Evolutionary conservation across 2,329 filamentous ascomycete species (phyloP).

Genomic region (Diplocarpon rosae): DNA sequence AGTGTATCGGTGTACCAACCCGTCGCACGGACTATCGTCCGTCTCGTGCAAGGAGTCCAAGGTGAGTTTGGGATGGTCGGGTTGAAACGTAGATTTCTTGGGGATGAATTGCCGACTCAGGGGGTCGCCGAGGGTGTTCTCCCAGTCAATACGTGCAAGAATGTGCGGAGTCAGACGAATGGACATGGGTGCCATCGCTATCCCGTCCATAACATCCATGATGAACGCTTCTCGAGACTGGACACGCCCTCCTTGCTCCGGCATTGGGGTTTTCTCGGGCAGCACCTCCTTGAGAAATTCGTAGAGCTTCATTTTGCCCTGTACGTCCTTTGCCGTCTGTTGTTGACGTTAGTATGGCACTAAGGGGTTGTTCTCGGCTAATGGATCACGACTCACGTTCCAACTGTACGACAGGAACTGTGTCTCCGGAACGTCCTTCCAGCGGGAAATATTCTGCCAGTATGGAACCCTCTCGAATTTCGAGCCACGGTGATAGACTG

Average conservation of each 20-base stretch:
- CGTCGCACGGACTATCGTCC: constrained; percentile 42
- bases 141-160: constrained; percentile 48
- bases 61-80: constrained; percentile 42
- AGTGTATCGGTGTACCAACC: constrained; percentile 51
- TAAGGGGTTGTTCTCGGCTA: not conserved
- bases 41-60: constrained; percentile 50
- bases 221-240: constrained; percentile 42
- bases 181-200: constrained; percentile 46
- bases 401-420: constrained; percentile 44
- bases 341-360: not conserved
- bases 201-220: constrained; percentile 40
- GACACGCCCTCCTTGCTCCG: constrained; percentile 26
- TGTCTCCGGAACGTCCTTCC: constrained; percentile 35
- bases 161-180: constrained; percentile 50
- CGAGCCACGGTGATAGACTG: constrained; percentile 8
- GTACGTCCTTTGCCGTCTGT: constrained; percentile 39
- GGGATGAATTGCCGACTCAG: constrained; percentile 51
- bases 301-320: constrained; percentile 35
- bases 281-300: constrained; percentile 39
- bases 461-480: constrained; percentile 28
- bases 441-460: constrained; percentile 40
- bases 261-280: constrained; percentile 37
- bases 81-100: constrained; percentile 38
- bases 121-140: constrained; percentile 45
- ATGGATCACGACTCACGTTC: constrained; percentile 35